Conservation (phyloP, 148 eudicot species). For the Simmondsia chinensis region DNA sequence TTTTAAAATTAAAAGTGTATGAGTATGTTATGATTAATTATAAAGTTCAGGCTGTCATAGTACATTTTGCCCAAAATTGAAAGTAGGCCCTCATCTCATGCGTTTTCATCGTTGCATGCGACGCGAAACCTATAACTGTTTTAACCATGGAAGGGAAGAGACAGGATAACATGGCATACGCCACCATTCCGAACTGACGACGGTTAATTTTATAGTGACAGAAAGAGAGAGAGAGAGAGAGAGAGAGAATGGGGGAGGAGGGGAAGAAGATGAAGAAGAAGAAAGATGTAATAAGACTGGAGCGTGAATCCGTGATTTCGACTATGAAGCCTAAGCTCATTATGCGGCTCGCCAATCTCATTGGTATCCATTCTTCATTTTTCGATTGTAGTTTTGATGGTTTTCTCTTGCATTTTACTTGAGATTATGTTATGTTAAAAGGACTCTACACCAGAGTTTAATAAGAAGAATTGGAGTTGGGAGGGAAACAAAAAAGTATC, state of each 20-base stretch:
- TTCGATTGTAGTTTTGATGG: neutral
- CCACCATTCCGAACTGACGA: no score
- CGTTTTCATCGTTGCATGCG: no score
- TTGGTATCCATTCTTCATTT: conserved; percentile 27
- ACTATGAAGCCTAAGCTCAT: conserved; percentile 65
- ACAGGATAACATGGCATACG: no score
- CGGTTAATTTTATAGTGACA: neutral
- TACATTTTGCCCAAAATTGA: no score
- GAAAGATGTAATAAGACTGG: conserved; percentile 66
- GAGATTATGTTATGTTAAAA: neutral
- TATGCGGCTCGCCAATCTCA: conserved; percentile 78
- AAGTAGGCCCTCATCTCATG: no score
- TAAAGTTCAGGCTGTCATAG: no score
- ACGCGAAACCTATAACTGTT: conserved; percentile 7
- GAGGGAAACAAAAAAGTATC: no score
- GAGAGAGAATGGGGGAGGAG: conserved; percentile 10
- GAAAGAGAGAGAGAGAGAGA: conserved; percentile 3
- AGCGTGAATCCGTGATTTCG: conserved; percentile 85
- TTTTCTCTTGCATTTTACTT: neutral
- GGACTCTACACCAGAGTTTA: neutral
- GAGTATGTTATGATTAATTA: no score
- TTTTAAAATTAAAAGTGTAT: no score
- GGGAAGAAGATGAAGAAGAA: conserved; percentile 23
- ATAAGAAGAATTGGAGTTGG: no score
- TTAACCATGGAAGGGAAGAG: no score